Base-by-base conservation (phyloP, 208 protist genomes). In the Crithidia fasciculata region DNA sequence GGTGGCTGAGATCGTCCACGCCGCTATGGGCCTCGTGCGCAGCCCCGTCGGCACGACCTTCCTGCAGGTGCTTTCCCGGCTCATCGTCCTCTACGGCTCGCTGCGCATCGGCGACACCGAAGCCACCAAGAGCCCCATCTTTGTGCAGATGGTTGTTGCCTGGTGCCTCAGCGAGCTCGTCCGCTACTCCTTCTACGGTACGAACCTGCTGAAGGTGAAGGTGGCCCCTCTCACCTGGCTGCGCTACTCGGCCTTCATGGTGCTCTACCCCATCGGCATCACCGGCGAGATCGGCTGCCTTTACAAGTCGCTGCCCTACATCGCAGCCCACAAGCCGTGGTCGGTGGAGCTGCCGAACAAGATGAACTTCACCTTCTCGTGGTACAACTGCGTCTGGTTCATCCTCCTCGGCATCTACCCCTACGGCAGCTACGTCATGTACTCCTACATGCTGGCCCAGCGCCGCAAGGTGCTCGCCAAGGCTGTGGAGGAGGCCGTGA, bases 261-360 rank as follows among this genome's bases (percentile, higher is more conserved):
- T 97, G 8, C 84, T 98, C 19, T 98, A 98, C 83, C 92, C 93
- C 12, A 69, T 96, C 62, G 95, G 95, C 66, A 95, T 98, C 69
- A 89, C 78, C 2, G 91, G 90, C 8, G 95, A 98, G 82, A 87
- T 97, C 50, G 86, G 74, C n/a, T 89, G 83, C 69, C 75, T 96
- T 0, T 88, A 88, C 74, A 87, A 90, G 57, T 89, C 91, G 12
- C 80, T 95, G 16, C 85, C 85, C 50, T 93, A 82, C 61, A 84
- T 93, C 49, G 70, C 82, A 69, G 74, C 69, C 65, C 67, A 91
- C 76, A 89, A 90, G 68, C 83, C 86, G 56, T 88, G 76, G 78
- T 80, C 86, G 7, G 66, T 94, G 18, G 82, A 92, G 76, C 63
- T 95, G 71, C 93, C 91, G 49, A 96, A 95, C 76, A 83, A 72